Evolutionary conservation across 805 yeast species (phyloP).

Genomic region (Wickerhamiella spandovensis): DNA sequence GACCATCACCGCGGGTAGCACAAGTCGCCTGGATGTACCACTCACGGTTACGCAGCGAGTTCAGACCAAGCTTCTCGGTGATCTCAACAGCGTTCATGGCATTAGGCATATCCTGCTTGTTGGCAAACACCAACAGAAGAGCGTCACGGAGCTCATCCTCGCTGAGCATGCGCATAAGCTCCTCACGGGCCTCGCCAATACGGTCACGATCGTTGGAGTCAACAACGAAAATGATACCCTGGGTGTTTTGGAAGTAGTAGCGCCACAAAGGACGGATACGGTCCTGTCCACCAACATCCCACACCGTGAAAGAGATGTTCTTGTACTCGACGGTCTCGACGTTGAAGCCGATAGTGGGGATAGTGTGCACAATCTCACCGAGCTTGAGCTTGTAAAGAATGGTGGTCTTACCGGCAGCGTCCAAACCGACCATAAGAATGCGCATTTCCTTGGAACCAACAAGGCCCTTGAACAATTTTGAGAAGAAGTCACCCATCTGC

Average conservation of each 20-base stretch:
- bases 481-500: conserved; percentile 87
- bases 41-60: conserved; percentile 95
- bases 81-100: conserved; percentile 99
- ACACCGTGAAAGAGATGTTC: conserved; percentile 90
- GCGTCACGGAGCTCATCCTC: conserved; percentile 98
- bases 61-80: conserved; percentile 92
- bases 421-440: conserved; percentile 95
- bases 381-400: conserved; percentile 86
- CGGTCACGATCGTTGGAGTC: conserved; percentile 98
- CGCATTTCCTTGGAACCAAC: conserved; percentile 97
- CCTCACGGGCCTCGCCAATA: conserved; percentile 95
- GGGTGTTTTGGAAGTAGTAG: conserved; percentile 97
- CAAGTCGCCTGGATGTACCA: conserved; percentile 99
- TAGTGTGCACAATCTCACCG: conserved; percentile 92
- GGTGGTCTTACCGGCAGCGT: conserved; percentile 98
- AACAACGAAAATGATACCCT: conserved; percentile 94
- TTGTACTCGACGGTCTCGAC: conserved; percentile 96
- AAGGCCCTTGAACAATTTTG: conserved; percentile 87
- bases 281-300: conserved; percentile 99
- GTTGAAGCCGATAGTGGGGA: conserved; percentile 94
- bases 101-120: conserved; percentile 97
- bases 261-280: conserved; percentile 98
- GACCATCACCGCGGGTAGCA: conserved; percentile 98
- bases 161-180: conserved; percentile 93
- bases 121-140: conserved; percentile 86